Evolutionary conservation across 2,329 filamentous ascomycete genomes (phyloP).

Genomic region (Fusarium stilboides): DNA sequence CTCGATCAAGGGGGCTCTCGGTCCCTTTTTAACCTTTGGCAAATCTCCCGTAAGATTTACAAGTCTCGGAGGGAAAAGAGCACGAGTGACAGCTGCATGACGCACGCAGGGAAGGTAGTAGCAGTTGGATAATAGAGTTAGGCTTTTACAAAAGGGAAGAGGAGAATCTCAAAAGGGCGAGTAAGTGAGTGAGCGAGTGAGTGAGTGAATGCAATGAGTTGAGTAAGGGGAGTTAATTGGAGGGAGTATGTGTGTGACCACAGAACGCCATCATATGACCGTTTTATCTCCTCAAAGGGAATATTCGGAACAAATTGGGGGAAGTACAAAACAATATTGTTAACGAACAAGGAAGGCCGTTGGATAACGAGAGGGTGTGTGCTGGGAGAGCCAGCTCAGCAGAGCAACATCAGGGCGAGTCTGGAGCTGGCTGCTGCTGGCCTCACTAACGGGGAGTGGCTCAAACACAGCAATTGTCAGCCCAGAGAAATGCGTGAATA

Average conservation of each 20-base stretch:
- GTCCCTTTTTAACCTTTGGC: constrained; percentile 38
- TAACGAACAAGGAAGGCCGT: constrained; percentile 19
- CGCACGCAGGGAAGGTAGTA: constrained; percentile 27
- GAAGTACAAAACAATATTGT: constrained; percentile 26
- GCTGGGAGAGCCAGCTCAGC: constrained; percentile 26
- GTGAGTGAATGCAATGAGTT: constrained; percentile 6
- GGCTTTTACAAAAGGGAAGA: constrained; percentile 18
- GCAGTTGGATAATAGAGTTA: constrained; percentile 20
- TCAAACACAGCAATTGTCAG: constrained; percentile 21
- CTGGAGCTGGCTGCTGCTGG: constrained; percentile 21
- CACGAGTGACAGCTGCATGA: constrained; percentile 42
- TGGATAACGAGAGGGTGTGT: constrained; percentile 35
- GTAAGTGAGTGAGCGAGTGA: constrained; percentile 8
- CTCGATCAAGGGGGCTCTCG: constrained; percentile 17
- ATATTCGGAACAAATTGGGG: constrained; percentile 35
- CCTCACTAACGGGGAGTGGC: constrained; percentile 33
- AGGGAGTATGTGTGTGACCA: constrained; percentile 38
- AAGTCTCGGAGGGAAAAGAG: constrained; percentile 14
- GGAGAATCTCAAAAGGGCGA: constrained; percentile 1
- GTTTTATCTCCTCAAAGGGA: constrained; percentile 32
- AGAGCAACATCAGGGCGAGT: constrained; percentile 8
- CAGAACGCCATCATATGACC: constrained; percentile 39
- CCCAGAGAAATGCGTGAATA: constrained; percentile 7
- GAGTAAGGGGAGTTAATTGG: constrained; percentile 14
- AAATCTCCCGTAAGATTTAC: constrained; percentile 32